These are phyloP conservation scores for Cystobasidium slooffiae DNA, from an alignment of 1,284 basidiomycete genomes.

Conservation along the genomic window DNA sequence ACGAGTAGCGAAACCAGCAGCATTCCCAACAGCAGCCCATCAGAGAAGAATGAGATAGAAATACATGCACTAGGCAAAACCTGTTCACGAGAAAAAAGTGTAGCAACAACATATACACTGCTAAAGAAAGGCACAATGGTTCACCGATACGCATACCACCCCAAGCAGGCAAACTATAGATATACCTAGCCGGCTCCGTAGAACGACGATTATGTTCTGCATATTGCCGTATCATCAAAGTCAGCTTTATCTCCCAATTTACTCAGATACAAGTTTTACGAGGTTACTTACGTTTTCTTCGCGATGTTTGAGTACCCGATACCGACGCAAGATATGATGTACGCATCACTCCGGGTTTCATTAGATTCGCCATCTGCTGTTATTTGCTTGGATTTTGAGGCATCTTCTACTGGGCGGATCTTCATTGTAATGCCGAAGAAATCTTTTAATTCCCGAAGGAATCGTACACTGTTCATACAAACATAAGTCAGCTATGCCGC, in stretches of 20 bases:
- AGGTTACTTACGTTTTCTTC: conserved; percentile 52
- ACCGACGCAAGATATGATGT: conserved; percentile 59
- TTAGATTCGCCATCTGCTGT: conserved; percentile 38
- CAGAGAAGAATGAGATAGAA: too few species aligned
- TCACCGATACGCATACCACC: too few species aligned
- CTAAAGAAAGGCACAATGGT: too few species aligned
- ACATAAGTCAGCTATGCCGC: conserved; percentile 50
- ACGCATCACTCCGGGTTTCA: conserved; percentile 47
- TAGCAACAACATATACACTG: too few species aligned
- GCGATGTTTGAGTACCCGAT: conserved; percentile 61
- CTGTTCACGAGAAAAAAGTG: too few species aligned
- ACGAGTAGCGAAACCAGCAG: too few species aligned
- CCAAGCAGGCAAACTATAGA: too few species aligned
- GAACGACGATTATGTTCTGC: conserved; percentile 2
- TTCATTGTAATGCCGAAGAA: conserved; percentile 75
- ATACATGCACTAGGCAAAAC: too few species aligned
- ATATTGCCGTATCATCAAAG: background rate
- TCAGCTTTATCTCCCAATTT: background rate
- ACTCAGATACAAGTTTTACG: background rate
- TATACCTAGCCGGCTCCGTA: too few species aligned
- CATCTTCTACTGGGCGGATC: conserved; percentile 55
- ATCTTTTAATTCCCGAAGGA: conserved; percentile 77
- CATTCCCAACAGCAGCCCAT: too few species aligned
- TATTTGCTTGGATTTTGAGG: background rate
- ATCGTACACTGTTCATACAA: conserved; percentile 71